Evolutionary conservation across 257 asterid species (phyloP).

Genomic region (Paulownia fortunei): DNA sequence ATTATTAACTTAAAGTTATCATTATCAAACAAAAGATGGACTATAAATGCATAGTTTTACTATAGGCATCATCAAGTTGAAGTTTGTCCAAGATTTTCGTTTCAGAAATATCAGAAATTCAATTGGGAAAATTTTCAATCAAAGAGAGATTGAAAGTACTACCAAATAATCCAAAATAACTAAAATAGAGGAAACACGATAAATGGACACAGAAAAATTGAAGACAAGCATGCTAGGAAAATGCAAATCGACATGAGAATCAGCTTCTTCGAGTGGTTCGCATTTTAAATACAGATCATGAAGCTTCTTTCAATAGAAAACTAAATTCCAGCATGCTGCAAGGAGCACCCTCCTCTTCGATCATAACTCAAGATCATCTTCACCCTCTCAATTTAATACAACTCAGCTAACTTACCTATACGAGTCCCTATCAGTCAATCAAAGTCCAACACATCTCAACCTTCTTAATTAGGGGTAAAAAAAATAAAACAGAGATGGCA

Average conservation of each 20-base stretch:
- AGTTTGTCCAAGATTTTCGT: background rate
- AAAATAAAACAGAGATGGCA: background rate
- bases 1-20: background rate
- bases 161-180: background rate
- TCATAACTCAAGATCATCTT: no score
- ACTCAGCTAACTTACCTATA: background rate
- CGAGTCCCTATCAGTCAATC: background rate
- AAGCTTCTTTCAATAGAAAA: background rate
- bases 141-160: background rate
- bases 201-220: background rate
- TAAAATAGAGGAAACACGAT: background rate
- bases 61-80: background rate
- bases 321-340: no score
- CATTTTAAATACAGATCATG: background rate
- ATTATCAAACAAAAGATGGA: slow-evolving; percentile 15
- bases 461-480: background rate
- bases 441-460: background rate
- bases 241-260: background rate
- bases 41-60: background rate
- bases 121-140: background rate
- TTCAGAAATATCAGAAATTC: background rate
- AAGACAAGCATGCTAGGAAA: background rate
- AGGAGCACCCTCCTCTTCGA: no score
- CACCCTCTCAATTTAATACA: background rate
- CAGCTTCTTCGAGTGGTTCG: background rate